A percentile compares a stretch with the other conserved stretches of the same genome.
Conservation (phyloP, 257 asterid genomes). For the Solanum chiquidenum region DNA sequence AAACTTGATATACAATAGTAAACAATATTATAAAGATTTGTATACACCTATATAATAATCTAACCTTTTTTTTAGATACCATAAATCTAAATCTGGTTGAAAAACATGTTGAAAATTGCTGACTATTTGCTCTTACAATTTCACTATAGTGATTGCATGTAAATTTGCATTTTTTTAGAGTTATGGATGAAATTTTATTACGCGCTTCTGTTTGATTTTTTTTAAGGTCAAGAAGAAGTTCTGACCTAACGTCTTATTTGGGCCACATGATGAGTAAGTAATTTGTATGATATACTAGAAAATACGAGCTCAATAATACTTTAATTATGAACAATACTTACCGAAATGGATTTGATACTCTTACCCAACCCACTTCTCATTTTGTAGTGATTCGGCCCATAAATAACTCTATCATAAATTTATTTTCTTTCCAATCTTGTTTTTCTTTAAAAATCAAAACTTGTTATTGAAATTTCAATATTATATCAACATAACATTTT, state of each 20-base stretch:
- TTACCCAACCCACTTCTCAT: background rate
- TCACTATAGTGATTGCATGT: no score
- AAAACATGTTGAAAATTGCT: background rate
- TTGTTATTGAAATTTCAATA: no score
- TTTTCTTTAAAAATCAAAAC: background rate
- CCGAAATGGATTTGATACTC: background rate
- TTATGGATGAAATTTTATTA: no score
- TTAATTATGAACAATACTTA: background rate
- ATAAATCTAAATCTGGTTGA: no score
- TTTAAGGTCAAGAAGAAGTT: background rate
- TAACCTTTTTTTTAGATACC: background rate
- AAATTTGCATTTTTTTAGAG: background rate
- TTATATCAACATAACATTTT: background rate
- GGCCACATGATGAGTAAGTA: background rate
- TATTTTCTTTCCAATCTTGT: accelerated
- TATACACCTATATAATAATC: no score
- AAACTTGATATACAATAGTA: background rate
- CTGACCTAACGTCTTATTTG: no score
- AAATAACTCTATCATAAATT: no score
- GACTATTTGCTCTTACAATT: no score
- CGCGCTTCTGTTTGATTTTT: background rate
- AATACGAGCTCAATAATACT: background rate
- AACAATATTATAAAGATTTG: background rate
- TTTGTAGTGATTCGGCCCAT: no score
- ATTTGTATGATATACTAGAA: background rate